These are phyloP conservation scores for Verticillium tricorpus DNA, from an alignment of 2,329 filamentous ascomycete species.

Conservation along the genomic window DNA sequence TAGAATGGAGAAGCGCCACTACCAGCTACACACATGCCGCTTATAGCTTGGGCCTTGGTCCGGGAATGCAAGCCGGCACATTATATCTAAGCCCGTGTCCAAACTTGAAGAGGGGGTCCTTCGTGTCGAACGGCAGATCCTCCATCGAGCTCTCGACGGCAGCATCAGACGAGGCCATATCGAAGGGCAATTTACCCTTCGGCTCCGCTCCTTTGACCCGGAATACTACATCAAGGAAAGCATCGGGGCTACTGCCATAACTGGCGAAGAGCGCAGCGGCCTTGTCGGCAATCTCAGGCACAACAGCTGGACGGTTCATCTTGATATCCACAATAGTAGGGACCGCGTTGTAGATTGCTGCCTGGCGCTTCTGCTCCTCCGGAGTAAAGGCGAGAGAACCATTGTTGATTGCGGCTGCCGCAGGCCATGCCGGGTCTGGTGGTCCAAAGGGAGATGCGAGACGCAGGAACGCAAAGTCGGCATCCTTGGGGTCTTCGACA, in stretches of 20 bases:
- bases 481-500: not conserved
- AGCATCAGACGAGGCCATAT: constrained; percentile 37
- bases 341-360: constrained; percentile 29
- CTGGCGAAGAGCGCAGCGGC: constrained; percentile 34
- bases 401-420: constrained; percentile 21
- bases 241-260: constrained; percentile 33
- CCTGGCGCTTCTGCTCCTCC: constrained; percentile 18
- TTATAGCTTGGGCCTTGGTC: not conserved
- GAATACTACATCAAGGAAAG: constrained; percentile 40
- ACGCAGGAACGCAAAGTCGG: not conserved
- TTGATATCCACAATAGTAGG: constrained; percentile 40
- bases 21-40: no score
- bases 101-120: constrained; percentile 22
- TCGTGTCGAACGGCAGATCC: constrained; percentile 23
- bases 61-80: not conserved
- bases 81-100: constrained; percentile 23
- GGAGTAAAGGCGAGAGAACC: constrained; percentile 35
- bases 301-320: constrained; percentile 33
- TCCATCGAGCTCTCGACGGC: constrained; percentile 30
- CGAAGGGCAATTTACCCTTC: constrained; percentile 37
- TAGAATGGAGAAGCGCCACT: no score
- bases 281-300: constrained; percentile 34
- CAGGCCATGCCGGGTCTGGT: constrained; percentile 6
- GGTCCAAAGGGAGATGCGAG: constrained; percentile 32
- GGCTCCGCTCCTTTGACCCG: constrained; percentile 24